Evolutionary conservation across 306 rosid genomes (phyloP).

Genomic region (Spatholobus suberectus): DNA sequence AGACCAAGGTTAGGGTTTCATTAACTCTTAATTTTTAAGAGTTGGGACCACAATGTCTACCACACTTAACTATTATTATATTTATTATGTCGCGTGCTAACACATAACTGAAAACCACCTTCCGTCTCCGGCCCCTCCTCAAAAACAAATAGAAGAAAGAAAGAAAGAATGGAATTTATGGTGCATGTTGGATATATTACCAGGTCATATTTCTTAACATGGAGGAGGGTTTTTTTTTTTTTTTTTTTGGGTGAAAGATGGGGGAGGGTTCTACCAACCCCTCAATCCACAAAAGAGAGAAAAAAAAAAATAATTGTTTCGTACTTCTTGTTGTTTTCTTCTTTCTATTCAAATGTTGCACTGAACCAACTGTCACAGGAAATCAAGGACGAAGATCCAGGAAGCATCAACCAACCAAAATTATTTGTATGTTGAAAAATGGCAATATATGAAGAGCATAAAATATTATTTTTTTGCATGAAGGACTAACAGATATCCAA

Average conservation of each 20-base stretch:
- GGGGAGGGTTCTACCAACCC: neutral
- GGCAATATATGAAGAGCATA: neutral
- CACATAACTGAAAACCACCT: constrained; percentile 19
- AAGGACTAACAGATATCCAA: neutral
- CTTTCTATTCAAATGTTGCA: neutral
- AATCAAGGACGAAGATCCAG: constrained; percentile 33
- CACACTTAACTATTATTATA: neutral
- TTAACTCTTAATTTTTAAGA: neutral
- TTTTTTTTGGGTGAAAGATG: no score
- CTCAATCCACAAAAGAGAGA: neutral
- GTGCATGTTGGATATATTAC: constrained; percentile 21
- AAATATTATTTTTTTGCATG: neutral
- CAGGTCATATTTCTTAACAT: constrained; percentile 11
- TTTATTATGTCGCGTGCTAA: neutral
- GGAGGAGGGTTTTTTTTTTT: neutral
- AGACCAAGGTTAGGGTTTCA: neutral
- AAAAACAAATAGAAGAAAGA: neutral
- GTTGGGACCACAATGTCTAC: constrained; percentile 25
- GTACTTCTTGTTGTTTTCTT: neutral
- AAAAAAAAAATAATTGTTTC: neutral
- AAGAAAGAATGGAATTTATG: neutral
- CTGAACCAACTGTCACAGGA: neutral
- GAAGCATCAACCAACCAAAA: constrained; percentile 13
- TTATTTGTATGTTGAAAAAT: constrained; percentile 17
- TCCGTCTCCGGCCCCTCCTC: neutral